Evolutionary conservation across 805 yeast genomes (phyloP), one percentile per base, ranked within the genome.

Genomic region (Metahyphopichia silvanorum): DNA sequence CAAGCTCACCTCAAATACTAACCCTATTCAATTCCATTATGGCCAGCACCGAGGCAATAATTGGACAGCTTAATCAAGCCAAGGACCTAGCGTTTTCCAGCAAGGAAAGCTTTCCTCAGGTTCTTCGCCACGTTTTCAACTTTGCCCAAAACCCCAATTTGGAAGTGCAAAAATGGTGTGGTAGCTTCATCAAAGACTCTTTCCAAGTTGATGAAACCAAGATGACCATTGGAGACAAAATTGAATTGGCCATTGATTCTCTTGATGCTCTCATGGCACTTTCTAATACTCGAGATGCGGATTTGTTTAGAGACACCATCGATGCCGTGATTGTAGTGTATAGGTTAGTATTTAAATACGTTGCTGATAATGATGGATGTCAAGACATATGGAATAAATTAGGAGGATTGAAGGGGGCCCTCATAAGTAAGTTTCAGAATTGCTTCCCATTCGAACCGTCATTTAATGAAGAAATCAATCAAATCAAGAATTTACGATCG

Each of bases 391-490:
- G 95, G 95, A 53, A 60, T 16, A 65, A 69, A 28, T 47, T 85
- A 39, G 53, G 64, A 11, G 69, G 65, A 5, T 57, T 89, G 46
- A 86, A 84, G 56, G 63, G 64, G 19, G 63, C 61, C 21, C 64
- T 86, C n/a, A 53, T 84, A n/a, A 57, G 66, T 7, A 70, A 77
- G 36, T 86, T 86, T 78, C 74, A 69, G 15, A 53, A 76, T 3
- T 60, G 51, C 3, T 78, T 67, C 44, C 87, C 86, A 4, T 64
- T 77, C 34, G 54, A 60, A 14, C 57, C 69, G 11, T 57, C 67
- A 13, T 76, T 68, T 33, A 63, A 66, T 35, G 61, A 58, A 15
- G 85, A 75, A 39, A 64, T 67, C 22, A 79, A 76, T 43, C 45
- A 57, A 19, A 48, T 63, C 21, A 70, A 79, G 52, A 71, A 77